phyloP scores from a whole-genome alignment of 2,329 filamentous ascomycete genomes.

The Kalmusia sp. region DNA sequence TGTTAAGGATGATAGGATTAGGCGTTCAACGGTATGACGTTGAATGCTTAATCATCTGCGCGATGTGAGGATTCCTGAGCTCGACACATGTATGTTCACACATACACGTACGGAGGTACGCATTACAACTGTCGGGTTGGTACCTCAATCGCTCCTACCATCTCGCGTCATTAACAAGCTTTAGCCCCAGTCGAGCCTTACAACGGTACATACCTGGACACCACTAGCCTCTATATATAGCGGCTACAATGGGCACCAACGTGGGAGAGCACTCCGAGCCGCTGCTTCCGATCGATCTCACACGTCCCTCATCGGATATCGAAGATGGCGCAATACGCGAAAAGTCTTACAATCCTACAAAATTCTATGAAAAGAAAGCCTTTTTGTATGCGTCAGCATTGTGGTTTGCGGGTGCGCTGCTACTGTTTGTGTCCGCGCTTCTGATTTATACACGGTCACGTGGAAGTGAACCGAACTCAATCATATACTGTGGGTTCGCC shows the following conservation, averaged over 20 bases:
- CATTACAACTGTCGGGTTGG: too few species aligned
- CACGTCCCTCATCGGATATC: neutral
- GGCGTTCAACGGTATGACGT: neutral
- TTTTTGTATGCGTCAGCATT: neutral
- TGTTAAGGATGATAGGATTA: neutral
- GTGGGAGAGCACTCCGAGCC: constrained; percentile 3
- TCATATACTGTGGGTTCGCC: constrained; percentile 1
- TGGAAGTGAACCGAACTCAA: neutral
- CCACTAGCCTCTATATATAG: neutral
- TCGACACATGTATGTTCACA: neutral
- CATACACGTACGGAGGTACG: neutral
- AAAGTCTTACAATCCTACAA: neutral
- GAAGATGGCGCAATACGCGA: neutral
- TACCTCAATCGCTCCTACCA: too few species aligned
- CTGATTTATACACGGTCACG: neutral
- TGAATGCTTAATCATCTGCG: neutral
- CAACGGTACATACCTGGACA: neutral
- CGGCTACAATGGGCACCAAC: neutral
- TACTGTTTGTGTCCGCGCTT: neutral
- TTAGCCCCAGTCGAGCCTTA: too few species aligned
- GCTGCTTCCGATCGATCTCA: neutral
- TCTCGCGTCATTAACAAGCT: too few species aligned
- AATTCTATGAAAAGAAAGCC: neutral
- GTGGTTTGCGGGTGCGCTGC: constrained; percentile 2
- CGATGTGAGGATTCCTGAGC: neutral